Percentiles rank a stretch among this genome's conserved stretches.
phyloP scores from a whole-genome alignment of 2,329 filamentous ascomycete genomes.

The Pseudogymnoascus sp. region DNA sequence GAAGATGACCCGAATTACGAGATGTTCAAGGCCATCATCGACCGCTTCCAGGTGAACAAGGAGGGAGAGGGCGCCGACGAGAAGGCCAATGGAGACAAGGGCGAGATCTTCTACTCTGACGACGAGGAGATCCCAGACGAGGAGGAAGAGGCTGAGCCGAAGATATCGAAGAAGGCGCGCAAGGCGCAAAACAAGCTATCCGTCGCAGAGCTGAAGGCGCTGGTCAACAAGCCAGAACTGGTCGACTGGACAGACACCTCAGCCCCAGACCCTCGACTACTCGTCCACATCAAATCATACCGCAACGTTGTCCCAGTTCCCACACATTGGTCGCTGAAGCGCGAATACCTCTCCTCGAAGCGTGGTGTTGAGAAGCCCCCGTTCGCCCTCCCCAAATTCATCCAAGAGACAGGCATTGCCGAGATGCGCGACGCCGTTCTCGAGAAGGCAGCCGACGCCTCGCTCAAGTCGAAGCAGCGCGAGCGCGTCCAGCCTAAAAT shows the following conservation, averaged over 20 bases:
- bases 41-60: slow-evolving; percentile 62
- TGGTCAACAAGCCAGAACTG: slow-evolving; percentile 84
- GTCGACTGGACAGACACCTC: slow-evolving; percentile 98
- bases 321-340: slow-evolving; percentile 88
- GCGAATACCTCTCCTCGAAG: slow-evolving; percentile 95
- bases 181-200: slow-evolving; percentile 89
- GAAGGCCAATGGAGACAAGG: slow-evolving; percentile 64
- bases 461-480: slow-evolving; percentile 88
- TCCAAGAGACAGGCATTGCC: slow-evolving; percentile 91
- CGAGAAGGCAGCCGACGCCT: slow-evolving; percentile 90
- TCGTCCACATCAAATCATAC: slow-evolving; percentile 91
- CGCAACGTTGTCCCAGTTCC: slow-evolving; percentile 95
- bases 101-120: slow-evolving; percentile 74
- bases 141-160: slow-evolving; percentile 64
- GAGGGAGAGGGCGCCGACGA: slow-evolving; percentile 58
- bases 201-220: slow-evolving; percentile 87
- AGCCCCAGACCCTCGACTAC: slow-evolving; percentile 75
- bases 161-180: slow-evolving; percentile 87
- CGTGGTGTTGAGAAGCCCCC: slow-evolving; percentile 92
- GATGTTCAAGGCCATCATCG: slow-evolving; percentile 76
- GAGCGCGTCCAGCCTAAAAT: slow-evolving; percentile 93
- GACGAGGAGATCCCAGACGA: slow-evolving; percentile 82
- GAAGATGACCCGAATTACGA: slow-evolving; percentile 71
- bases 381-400: slow-evolving; percentile 90
- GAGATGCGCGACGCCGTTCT: slow-evolving; percentile 97